Base-by-base conservation (phyloP, 139 green algal species). In the Axilococcus clingmanii region DNA sequence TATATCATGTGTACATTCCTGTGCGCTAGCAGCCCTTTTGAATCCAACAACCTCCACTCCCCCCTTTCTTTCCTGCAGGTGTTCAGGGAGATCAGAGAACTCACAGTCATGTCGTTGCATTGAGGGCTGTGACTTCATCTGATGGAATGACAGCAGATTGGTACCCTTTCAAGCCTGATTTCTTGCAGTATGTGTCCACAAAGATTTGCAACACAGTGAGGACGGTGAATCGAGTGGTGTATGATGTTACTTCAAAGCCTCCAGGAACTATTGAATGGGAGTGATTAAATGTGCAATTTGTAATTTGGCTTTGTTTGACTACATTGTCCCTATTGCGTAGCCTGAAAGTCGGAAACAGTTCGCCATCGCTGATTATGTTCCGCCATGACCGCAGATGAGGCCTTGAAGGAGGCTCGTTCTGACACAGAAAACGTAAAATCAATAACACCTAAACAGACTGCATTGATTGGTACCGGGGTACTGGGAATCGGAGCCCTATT, bases 131-230 rank as follows among this genome's bases (percentile, higher is more conserved):
- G 1, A 89, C 64, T 27, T 83, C 64, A 52, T 59, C 48, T n/a
- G 92, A 99, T 64, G 93, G 93, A 55, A 99, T 99, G 92, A 99
- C 93, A 2, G 93, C 93, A 5, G 93, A 99, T 74, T 98, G 93
- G 91, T 99, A 91, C 66, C 75, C 77, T 36, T 98, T 98, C 73
- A 69, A 87, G 23, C 76, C 84, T 17, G 72, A 82, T 15, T 97
- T 99, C 74, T 70, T 99, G 55, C 65, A 72, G 28, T 76, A 82
- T 16, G 90, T 96, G 3, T 87, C 77, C 5, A 84, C 71, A 42
- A 79, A 81, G 38, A 97, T 99, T 50, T 95, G 84, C 78, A 99
- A 99, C 71, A 82, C 81, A 59, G 83, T 88, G 31, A 71, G 71
- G 11, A 60, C 33, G 23, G 88, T 99, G 4, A 99, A 99, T 74